Base-by-base conservation (phyloP, 768 basidiomycete species). In the Pisolithus orientalis region DNA sequence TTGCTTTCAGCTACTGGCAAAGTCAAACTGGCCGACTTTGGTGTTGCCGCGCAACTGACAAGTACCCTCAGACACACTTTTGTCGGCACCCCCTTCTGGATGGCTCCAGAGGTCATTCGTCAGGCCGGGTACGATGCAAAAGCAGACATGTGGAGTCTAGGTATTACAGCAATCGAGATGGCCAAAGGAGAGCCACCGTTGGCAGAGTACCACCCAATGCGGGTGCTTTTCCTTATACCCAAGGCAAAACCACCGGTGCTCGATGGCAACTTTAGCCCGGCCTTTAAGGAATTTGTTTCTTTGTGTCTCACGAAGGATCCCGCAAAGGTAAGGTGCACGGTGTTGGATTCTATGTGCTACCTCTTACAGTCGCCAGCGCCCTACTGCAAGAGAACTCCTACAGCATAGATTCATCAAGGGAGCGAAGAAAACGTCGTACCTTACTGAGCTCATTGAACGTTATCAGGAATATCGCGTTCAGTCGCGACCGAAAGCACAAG, bases 121-220 rank as follows among this genome's bases (percentile, higher is more conserved):
- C 94, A 97, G 68, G 88, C 94, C 6, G 95, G 94, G 1, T 98
- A 98, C 70, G 94, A 97, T 64, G 80, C 84, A 2, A 93, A 94
- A 69, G 95, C 95, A 2, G 95, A 98, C 67, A 86, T 98, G 76
- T 98, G 95, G 95, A 94, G 90, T 65, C 73, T 98, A 47, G 95
- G 95, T 21, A 99, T 99, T 66, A 97, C 95, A 1, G 94, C 93
- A 50, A 96, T 97, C 47, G 95, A 97, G 74, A 87, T 99, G 86
- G 94, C 95, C 2, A 92, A 90, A 61, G 96, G 96, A 42, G 94
- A 97, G 62, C 96, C 96, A 0, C 96, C 96, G 7, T 70, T 97
- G 52, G 89, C 92, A 4, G 95, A 98, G 67, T 95, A 97, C 66
- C 96, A 98, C 63, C 96, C 94, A 0, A 98, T 98, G 96, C 83